These are phyloP conservation scores for Myriosclerotinia duriaeana DNA, from an alignment of 2,329 filamentous ascomycete species.

Conservation along the genomic window DNA sequence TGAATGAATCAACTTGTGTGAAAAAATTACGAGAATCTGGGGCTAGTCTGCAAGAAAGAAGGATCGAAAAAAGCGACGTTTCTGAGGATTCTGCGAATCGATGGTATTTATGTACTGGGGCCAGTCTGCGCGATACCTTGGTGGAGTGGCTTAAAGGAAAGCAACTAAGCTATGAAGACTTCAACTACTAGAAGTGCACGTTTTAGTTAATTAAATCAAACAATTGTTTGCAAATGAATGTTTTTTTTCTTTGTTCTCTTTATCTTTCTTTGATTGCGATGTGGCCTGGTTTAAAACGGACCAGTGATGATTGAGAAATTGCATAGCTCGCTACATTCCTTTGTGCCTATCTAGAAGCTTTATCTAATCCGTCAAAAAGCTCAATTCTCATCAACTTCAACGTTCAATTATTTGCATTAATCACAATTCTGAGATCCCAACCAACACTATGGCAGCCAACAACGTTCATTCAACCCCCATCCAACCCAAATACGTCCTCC, in stretches of 20 bases:
- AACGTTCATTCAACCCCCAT: conserved; percentile 14
- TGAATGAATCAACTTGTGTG: conserved; percentile 6
- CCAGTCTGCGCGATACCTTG: conserved; percentile 49
- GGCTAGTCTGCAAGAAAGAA: conserved; percentile 45
- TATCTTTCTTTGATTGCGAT: not conserved
- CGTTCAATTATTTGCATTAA: not conserved
- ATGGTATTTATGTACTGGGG: conserved; percentile 62
- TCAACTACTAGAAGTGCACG: conserved; percentile 41
- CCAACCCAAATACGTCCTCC: conserved; percentile 30
- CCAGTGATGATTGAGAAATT: not conserved
- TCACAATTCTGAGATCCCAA: not conserved
- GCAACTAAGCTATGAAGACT: conserved; percentile 51
- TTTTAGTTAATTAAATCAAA: not conserved
- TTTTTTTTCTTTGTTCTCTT: not conserved
- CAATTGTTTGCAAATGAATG: conserved; percentile 17
- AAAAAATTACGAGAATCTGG: conserved; percentile 36
- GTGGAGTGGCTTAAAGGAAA: conserved; percentile 50
- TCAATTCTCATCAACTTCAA: not conserved
- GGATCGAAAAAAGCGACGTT: conserved; percentile 51
- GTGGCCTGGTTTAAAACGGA: not conserved
- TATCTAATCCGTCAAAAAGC: not conserved
- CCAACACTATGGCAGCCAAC: conserved; percentile 13
- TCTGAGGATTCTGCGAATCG: conserved; percentile 39
- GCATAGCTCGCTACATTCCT: conserved; percentile 16
- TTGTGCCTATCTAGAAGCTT: conserved; percentile 6